Evolutionary conservation across 495 filamentous ascomycete genomes (phyloP).

Genomic region (Aspergillus homomorphus): DNA sequence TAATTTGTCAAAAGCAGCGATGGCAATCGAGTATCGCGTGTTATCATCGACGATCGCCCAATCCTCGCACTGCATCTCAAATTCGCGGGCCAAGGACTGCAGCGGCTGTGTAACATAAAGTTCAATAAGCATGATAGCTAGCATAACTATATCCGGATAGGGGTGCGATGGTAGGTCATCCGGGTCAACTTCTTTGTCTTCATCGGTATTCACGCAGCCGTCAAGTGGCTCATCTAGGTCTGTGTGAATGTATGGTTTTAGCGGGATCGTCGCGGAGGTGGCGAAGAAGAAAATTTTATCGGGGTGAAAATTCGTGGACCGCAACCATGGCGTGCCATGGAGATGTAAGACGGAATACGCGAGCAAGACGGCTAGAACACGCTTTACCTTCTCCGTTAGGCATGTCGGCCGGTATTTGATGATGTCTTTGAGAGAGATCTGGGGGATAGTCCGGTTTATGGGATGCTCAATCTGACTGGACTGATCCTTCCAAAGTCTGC

Average conservation of each 20-base stretch:
- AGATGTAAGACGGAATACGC: constrained; percentile 13
- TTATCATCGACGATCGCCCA: constrained; percentile 7
- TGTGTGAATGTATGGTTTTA: constrained; percentile 13
- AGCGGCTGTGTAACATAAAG: constrained; percentile 9
- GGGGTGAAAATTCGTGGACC: not conserved
- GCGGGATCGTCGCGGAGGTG: not conserved
- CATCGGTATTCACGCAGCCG: too few relatives aligned
- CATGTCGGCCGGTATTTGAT: constrained; percentile 1
- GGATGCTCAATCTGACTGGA: constrained; percentile 4
- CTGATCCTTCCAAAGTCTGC: constrained; percentile 13
- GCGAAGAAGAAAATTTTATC: constrained; percentile 11
- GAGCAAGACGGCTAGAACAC: constrained; percentile 11
- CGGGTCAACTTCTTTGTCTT: constrained; percentile 4
- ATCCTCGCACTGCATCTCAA: constrained; percentile 1
- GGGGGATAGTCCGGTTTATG: constrained; percentile 2
- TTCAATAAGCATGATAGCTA: constrained; percentile 15
- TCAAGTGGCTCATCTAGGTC: not conserved
- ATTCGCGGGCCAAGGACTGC: constrained; percentile 6
- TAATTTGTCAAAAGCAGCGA: constrained; percentile 6
- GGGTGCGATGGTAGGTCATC: constrained; percentile 14
- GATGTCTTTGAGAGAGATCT: constrained; percentile 10
- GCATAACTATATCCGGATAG: constrained; percentile 11
- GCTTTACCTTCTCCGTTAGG: constrained; percentile 15
- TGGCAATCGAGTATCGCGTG: constrained; percentile 5
- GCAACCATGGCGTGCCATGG: constrained; percentile 12